A percentile compares a stretch with the other conserved stretches of the same genome.
Conservation (phyloP, 2,329 filamentous ascomycete genomes). For the Penicillium hordei region DNA sequence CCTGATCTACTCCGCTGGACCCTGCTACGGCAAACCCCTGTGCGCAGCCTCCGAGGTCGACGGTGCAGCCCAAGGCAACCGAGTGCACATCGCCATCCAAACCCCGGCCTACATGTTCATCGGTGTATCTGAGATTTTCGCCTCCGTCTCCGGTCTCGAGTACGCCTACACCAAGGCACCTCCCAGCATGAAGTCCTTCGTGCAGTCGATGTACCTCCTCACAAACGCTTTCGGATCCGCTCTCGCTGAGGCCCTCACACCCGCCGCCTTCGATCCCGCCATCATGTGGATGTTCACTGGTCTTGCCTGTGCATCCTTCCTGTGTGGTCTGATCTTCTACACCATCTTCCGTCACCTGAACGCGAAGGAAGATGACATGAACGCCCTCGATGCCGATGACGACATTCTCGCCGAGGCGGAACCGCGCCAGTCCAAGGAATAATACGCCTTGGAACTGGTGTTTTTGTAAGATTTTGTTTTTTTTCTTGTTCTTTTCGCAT, state of each 20-base stretch:
- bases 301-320: conserved; percentile 52
- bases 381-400: conserved; percentile 47
- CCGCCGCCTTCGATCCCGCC: conserved; percentile 62
- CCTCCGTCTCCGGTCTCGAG: conserved; percentile 67
- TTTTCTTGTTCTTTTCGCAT: neutral
- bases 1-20: conserved; percentile 54
- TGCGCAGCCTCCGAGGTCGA: conserved; percentile 36
- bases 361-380: conserved; percentile 51
- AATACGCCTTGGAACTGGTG: neutral
- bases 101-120: conserved; percentile 48
- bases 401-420: conserved; percentile 19
- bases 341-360: conserved; percentile 51
- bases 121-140: conserved; percentile 57
- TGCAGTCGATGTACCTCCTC: conserved; percentile 58
- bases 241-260: conserved; percentile 62
- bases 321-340: conserved; percentile 57
- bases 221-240: conserved; percentile 60
- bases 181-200: conserved; percentile 64
- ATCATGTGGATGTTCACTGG: conserved; percentile 67
- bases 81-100: conserved; percentile 47
- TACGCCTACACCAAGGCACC: conserved; percentile 74
- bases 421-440: conserved; percentile 15
- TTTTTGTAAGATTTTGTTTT: neutral
- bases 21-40: conserved; percentile 50
- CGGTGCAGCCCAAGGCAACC: conserved; percentile 39